Percentiles rank a stretch among this genome's conserved stretches.
These are phyloP conservation scores for Plicaturopsis crispa DNA, from an alignment of 768 basidiomycete genomes.

Conservation along the genomic window DNA sequence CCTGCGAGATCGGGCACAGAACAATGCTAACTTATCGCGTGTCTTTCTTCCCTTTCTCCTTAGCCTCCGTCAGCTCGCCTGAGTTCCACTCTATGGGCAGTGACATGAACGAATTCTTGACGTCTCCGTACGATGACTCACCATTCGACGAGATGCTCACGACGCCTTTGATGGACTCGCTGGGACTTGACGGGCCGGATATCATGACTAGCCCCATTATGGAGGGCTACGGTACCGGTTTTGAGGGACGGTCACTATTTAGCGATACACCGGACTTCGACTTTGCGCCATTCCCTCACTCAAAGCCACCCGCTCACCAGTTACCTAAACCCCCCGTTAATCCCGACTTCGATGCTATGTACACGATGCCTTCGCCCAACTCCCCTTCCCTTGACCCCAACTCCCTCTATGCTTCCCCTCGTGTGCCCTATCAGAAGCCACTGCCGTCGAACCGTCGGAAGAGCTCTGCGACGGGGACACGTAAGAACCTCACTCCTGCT, in stretches of 20 bases:
- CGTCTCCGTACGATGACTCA: slow-evolving; percentile 2
- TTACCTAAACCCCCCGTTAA: too few species aligned
- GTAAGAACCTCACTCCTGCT: slow-evolving; percentile 61
- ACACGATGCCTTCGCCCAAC: slow-evolving; percentile 39
- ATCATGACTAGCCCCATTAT: slow-evolving; percentile 35
- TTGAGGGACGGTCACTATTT: slow-evolving; percentile 27
- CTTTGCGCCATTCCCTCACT: too few species aligned
- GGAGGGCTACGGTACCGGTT: slow-evolving; percentile 25
- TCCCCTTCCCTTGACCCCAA: slow-evolving; percentile 36
- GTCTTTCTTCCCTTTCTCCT: too few species aligned
- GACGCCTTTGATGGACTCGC: slow-evolving; percentile 30
- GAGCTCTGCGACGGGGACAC: slow-evolving; percentile 46
- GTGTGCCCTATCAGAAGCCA: slow-evolving; percentile 8
- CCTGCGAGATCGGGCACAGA: neutral
- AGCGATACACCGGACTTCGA: slow-evolving; percentile 21
- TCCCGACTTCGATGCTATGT: slow-evolving; percentile 28
- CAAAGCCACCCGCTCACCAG: too few species aligned
- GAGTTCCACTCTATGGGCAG: slow-evolving; percentile 11
- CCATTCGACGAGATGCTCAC: neutral
- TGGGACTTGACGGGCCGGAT: slow-evolving; percentile 26
- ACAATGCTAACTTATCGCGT: too few species aligned
- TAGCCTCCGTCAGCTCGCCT: slow-evolving; percentile 7
- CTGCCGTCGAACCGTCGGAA: slow-evolving; percentile 11
- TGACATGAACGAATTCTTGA: slow-evolving; percentile 4
- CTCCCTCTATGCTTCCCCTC: slow-evolving; percentile 23